Percentiles rank a stretch among this genome's conserved stretches.
These are phyloP conservation scores for Lachancea thermotolerans DNA, from an alignment of 805 yeast genomes.

Conservation along the genomic window DNA sequence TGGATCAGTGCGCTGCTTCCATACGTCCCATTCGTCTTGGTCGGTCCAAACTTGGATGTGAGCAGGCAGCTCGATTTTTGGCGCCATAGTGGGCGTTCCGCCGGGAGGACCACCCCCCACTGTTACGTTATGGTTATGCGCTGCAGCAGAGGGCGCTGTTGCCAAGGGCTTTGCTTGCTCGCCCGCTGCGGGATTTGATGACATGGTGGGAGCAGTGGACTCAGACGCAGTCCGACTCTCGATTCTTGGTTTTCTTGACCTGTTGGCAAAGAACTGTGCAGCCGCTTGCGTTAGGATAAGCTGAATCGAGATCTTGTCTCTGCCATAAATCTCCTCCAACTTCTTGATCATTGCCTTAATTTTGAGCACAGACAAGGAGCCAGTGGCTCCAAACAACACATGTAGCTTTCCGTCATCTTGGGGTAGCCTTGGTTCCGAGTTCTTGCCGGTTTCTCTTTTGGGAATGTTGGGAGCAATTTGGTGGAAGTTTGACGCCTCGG, in stretches of 20 bases:
- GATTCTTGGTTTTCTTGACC: constrained; percentile 14
- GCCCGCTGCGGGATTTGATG: not conserved
- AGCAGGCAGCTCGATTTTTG: constrained; percentile 49
- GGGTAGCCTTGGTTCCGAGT: constrained; percentile 57
- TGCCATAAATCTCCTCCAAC: constrained; percentile 73
- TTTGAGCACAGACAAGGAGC: constrained; percentile 78
- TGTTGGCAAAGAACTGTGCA: constrained; percentile 51
- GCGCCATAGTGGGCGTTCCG: constrained; percentile 21
- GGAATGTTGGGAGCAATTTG: constrained; percentile 21
- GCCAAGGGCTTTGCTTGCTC: not conserved
- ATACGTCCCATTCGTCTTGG: constrained; percentile 88
- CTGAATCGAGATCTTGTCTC: constrained; percentile 70
- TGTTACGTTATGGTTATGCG: not conserved
- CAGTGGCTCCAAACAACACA: constrained; percentile 80
- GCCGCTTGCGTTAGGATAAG: constrained; percentile 81
- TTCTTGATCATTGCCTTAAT: constrained; percentile 74
- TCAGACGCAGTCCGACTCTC: constrained; percentile 14
- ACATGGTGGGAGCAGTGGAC: not conserved
- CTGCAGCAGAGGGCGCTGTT: not conserved
- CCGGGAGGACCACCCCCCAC: not conserved
- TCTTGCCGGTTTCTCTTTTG: constrained; percentile 38
- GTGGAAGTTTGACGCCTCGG: constrained; percentile 4
- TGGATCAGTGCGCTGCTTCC: constrained; percentile 80
- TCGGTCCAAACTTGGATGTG: constrained; percentile 88
- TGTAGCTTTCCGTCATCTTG: constrained; percentile 87